These are phyloP conservation scores for Exsudoporus floridanus DNA, from an alignment of 1,284 basidiomycete species.

Conservation along the genomic window DNA sequence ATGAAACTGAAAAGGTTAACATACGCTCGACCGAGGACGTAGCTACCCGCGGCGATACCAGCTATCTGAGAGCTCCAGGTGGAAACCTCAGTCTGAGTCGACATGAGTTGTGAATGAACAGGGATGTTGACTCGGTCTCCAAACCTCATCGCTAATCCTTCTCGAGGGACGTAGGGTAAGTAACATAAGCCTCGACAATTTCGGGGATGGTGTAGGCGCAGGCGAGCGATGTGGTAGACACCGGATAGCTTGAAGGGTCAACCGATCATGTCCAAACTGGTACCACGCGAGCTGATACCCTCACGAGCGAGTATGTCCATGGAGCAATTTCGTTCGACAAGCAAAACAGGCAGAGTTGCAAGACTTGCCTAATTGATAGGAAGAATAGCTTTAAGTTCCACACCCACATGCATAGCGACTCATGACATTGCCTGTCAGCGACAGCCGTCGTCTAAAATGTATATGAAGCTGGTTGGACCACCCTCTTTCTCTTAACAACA, in stretches of 20 bases:
- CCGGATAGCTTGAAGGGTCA: not conserved
- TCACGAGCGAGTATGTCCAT: not conserved
- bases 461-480: constrained; percentile 19
- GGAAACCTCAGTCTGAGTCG: not conserved
- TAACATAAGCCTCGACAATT: not conserved
- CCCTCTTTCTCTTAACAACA: constrained; percentile 9
- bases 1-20: not conserved
- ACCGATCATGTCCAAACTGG: too few species aligned
- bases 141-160: not conserved
- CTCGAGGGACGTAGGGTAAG: not conserved
- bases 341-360: not conserved
- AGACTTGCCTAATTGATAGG: constrained; percentile 8
- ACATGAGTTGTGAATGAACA: not conserved
- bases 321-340: not conserved
- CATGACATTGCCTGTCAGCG: constrained; percentile 2
- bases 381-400: not conserved
- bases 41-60: not conserved
- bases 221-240: not conserved
- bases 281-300: not conserved
- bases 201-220: not conserved
- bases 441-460: constrained; percentile 5
- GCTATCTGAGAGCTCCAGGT: not conserved
- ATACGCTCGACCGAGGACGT: not conserved
- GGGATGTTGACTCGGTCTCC: not conserved
- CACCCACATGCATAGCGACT: not conserved